A percentile compares a stretch with the other conserved stretches of the same genome.
These are phyloP conservation scores for Bruguiera hainesii DNA, from an alignment of 441 rosid genomes.

Conservation along the genomic window DNA sequence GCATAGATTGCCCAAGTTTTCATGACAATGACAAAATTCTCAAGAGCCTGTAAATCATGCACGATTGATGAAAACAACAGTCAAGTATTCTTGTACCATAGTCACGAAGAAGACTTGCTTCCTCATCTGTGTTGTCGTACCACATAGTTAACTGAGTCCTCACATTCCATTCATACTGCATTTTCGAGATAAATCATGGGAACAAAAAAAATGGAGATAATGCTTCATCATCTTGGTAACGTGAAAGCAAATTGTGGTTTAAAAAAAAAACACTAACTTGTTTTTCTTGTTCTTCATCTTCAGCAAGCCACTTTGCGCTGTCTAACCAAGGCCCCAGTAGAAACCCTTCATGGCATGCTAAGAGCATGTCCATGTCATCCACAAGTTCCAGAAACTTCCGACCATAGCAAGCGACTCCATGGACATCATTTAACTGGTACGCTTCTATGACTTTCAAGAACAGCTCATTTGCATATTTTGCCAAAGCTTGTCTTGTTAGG, in stretches of 20 bases:
- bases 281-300: conserved; percentile 39
- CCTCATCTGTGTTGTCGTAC: conserved; percentile 63
- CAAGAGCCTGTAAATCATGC: not conserved
- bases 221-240: not conserved
- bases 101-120: conserved; percentile 70
- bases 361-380: conserved; percentile 52
- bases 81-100: conserved; percentile 39
- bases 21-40: not conserved
- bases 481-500: conserved; percentile 67
- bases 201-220: not conserved
- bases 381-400: conserved; percentile 49
- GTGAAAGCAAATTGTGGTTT: not conserved
- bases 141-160: conserved; percentile 82
- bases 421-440: conserved; percentile 35
- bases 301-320: conserved; percentile 59
- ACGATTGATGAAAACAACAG: not conserved
- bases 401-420: conserved; percentile 33
- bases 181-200: conserved; percentile 3
- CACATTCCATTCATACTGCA: conserved; percentile 77
- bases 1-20: not conserved
- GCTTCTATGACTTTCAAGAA: conserved; percentile 47
- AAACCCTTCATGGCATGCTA: conserved; percentile 57
- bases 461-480: conserved; percentile 58
- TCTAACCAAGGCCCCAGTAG: conserved; percentile 73
- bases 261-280: conserved; percentile 35